phyloP scores from a whole-genome alignment of 257 asterid genomes.

The Solanum peruvianum region DNA sequence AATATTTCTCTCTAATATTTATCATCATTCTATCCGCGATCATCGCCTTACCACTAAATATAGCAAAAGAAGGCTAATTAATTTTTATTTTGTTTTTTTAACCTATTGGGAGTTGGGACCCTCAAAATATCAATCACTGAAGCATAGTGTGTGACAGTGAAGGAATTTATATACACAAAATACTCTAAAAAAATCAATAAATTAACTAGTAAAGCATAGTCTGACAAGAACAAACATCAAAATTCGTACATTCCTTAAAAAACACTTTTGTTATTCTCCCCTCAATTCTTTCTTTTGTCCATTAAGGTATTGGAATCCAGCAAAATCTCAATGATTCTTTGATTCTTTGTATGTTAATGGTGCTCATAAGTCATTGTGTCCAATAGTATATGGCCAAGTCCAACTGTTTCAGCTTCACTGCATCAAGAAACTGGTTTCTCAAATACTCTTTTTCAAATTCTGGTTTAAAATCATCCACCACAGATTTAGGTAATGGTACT shows the following conservation, averaged over 20 bases:
- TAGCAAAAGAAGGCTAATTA: background rate
- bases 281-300: background rate
- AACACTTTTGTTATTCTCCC: background rate
- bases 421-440: conserved; percentile 44
- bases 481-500: conserved; percentile 55
- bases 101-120: background rate
- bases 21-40: too few species aligned
- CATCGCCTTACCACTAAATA: too few species aligned
- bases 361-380: background rate
- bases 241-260: background rate
- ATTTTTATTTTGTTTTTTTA: background rate
- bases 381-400: conserved; percentile 11
- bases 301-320: background rate
- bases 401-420: conserved; percentile 57
- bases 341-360: background rate
- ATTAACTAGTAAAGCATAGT: background rate
- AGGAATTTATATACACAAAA: background rate
- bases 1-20: too few species aligned
- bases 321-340: background rate
- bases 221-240: background rate
- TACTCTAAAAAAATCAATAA: background rate
- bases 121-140: background rate
- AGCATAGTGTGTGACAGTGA: background rate
- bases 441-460: conserved; percentile 49
- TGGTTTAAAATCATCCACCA: conserved; percentile 53